Conservation (phyloP, 257 asterid species). For the Schizonepeta tenuifolia region DNA sequence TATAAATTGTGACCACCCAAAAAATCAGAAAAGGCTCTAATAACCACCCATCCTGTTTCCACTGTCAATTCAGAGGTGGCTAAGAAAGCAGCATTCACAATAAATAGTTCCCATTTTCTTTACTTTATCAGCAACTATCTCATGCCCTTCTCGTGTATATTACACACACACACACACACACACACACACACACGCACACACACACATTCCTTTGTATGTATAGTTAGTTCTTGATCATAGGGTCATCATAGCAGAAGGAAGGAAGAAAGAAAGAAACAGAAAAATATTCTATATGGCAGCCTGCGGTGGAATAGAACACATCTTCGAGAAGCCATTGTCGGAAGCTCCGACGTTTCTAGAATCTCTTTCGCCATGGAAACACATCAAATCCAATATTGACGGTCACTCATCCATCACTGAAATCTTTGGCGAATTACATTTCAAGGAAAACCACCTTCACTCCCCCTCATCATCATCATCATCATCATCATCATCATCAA, state of each 20-base stretch:
- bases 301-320: conserved; percentile 78
- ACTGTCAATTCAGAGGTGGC: conserved; percentile 44
- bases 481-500: conserved; percentile 20
- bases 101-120: conserved; percentile 52
- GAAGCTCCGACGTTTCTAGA: conserved; percentile 64
- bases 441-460: conserved; percentile 44
- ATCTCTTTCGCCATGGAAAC: conserved; percentile 76
- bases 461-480: conserved; percentile 28
- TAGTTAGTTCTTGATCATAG: conserved; percentile 1
- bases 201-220: conserved; percentile 5
- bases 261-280: not conserved
- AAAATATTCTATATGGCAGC: conserved; percentile 65
- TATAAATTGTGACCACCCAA: conserved; percentile 52
- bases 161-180: conserved; percentile 31
- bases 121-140: conserved; percentile 56
- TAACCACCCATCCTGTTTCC: conserved; percentile 62
- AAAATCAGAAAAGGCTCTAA: conserved; percentile 34
- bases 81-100: conserved; percentile 45
- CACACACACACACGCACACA: conserved; percentile 18
- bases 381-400: conserved; percentile 38
- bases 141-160: conserved; percentile 49
- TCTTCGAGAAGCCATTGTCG: conserved; percentile 71
- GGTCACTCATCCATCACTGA: conserved; percentile 57
- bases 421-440: conserved; percentile 71
- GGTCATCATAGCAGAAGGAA: not conserved